These are phyloP conservation scores for Crepidotus variabilis DNA, from an alignment of 768 basidiomycete genomes.

Conservation along the genomic window DNA sequence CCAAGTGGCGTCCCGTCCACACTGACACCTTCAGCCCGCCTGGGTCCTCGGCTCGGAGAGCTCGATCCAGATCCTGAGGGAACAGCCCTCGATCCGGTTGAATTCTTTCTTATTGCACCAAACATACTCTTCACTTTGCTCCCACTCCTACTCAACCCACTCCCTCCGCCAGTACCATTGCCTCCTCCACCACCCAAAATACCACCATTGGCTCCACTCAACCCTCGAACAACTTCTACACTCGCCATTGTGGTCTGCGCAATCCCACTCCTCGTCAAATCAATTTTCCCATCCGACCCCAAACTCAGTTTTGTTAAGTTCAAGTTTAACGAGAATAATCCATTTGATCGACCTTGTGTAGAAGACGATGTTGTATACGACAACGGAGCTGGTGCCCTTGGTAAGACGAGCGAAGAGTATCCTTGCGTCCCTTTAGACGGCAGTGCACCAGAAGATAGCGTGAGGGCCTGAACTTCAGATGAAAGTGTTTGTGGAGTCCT, in stretches of 20 bases:
- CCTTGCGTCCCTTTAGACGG: constrained; percentile 58
- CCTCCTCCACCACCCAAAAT: not conserved
- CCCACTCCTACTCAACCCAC: constrained; percentile 8
- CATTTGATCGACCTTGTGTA: not conserved
- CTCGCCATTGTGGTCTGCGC: constrained; percentile 90
- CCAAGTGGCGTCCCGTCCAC: constrained; percentile 36
- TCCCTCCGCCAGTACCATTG: not conserved
- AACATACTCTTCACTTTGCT: constrained; percentile 9
- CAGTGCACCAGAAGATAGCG: constrained; percentile 25
- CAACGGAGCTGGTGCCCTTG: constrained; percentile 40
- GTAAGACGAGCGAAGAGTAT: constrained; percentile 51
- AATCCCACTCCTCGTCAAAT: constrained; percentile 71
- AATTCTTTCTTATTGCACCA: constrained; percentile 15
- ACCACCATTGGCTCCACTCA: constrained; percentile 23
- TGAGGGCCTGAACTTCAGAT: constrained; percentile 20
- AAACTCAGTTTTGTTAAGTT: constrained; percentile 5
- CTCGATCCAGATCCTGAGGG: constrained; percentile 1
- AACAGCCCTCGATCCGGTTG: constrained; percentile 1
- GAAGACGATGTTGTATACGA: constrained; percentile 13
- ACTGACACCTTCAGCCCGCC: constrained; percentile 9
- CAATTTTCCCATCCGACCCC: constrained; percentile 49
- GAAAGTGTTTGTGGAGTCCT: constrained; percentile 15
- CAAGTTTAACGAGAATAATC: constrained; percentile 4
- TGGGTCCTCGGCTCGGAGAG: constrained; percentile 16
- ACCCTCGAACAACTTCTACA: constrained; percentile 70